Base-by-base conservation (phyloP, 148 eudicot species). In the Camellia granthamiana region DNA sequence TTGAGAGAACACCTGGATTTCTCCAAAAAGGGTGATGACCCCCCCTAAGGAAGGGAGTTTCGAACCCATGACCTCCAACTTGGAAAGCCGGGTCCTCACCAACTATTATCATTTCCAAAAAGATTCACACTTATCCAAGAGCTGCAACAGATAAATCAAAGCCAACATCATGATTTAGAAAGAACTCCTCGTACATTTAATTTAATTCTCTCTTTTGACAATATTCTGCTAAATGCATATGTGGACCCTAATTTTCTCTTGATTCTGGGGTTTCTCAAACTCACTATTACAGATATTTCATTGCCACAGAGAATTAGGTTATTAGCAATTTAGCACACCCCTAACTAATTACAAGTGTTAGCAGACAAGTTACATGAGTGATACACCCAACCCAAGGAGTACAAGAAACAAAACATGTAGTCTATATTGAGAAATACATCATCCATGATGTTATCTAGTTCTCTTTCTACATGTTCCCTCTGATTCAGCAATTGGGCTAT, bases 401-500 rank as follows among this genome's bases (percentile, higher is more conserved):
- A 42, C 41, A 68, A 19, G 41, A 66, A 66, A 13, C 14, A 68
- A 42, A 42, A 9, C 41, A 43, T 47, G 72, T 42, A 49, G 3
- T 6, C 54, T n/a, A 47, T 10, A 70, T n/a, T 70, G 74, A 47
- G 74, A 47, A 70, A 43, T 16, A 69, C 43, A 5, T 30, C 38
- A 30, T 30, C 38, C 38, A 30, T 30, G 38, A 30, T 30, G 38
- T 30, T 30, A 30, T 30, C 38, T 30, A 13, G 47, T 47, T 70
- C 55, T 21, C 49, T 72, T 49, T 1, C 75, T 9, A n/a, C 13
- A 30, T 1, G 42, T 23, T 5, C 59, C 16, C 80, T 42, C 66
- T 59, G 44, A 60, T 59, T 79, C 69, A 70, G 56, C 46, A 70
- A 70, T 44, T 46, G 70, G 43, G 63, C 16, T 41, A 78, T 44